Percentiles rank a stretch among this genome's conserved stretches.
Conservation (phyloP, 441 rosid species). For the Hura crepitans region DNA sequence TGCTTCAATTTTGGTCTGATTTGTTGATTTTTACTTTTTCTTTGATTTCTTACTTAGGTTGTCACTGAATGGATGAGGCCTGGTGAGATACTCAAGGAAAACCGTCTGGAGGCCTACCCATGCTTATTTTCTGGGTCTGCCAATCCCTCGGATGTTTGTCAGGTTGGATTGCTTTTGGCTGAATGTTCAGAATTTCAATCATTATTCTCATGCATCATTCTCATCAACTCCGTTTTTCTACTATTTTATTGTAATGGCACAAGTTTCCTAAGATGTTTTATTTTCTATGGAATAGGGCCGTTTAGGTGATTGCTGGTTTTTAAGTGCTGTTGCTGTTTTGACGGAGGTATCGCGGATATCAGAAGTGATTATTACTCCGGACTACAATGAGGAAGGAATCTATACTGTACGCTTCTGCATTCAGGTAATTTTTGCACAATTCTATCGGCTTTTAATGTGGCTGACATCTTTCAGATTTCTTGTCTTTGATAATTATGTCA, state of each 20-base stretch:
- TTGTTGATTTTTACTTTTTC: constrained; percentile 25
- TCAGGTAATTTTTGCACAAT: constrained; percentile 57
- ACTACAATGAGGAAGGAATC: constrained; percentile 99
- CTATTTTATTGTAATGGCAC: constrained; percentile 13
- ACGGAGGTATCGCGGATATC: constrained; percentile 95
- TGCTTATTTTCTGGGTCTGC: constrained; percentile 94
- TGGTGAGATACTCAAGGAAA: constrained; percentile 70
- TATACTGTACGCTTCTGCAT: constrained; percentile 99
- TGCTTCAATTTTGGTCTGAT: constrained; percentile 9
- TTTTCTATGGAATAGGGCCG: constrained; percentile 66
- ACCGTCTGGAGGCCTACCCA: constrained; percentile 52
- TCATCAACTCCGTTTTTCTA: constrained; percentile 14
- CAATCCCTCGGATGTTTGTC: constrained; percentile 99
- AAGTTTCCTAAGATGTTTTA: constrained; percentile 18
- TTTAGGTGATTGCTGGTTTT: constrained; percentile 98
- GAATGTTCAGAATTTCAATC: constrained; percentile 19
- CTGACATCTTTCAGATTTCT: background rate
- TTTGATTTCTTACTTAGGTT: constrained; percentile 50
- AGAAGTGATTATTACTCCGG: constrained; percentile 95
- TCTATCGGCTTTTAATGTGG: constrained; percentile 1
- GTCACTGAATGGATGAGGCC: constrained; percentile 99
- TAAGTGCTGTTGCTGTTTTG: constrained; percentile 96
- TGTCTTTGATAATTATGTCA: background rate
- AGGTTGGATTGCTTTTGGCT: constrained; percentile 49
- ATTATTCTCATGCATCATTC: constrained; percentile 8